Percentiles rank a stretch among this genome's conserved stretches.
Evolutionary conservation across 2,329 filamentous ascomycete genomes (phyloP).

Genomic region (Fusarium sacchari): DNA sequence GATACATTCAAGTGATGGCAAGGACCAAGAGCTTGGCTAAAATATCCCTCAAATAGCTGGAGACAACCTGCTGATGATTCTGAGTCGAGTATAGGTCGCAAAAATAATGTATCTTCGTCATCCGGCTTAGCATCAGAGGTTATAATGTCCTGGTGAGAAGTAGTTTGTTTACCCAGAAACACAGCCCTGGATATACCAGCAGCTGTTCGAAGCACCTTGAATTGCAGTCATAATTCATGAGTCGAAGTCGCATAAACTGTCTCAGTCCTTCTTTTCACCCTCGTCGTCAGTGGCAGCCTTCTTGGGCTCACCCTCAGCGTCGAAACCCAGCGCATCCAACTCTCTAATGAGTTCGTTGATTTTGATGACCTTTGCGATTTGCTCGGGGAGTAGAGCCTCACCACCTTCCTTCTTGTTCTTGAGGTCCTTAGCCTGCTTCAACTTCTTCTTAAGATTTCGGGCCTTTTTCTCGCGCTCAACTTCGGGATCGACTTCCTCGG

Average conservation of each 20-base stretch:
- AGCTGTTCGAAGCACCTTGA: background rate
- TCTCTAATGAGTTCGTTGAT: slow-evolving; percentile 94
- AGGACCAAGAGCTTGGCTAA: background rate
- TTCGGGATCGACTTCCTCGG: slow-evolving; percentile 70
- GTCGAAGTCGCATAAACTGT: background rate
- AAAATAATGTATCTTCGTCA: background rate
- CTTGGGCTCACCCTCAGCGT: slow-evolving; percentile 75
- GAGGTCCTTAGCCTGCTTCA: slow-evolving; percentile 91
- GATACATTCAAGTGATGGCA: background rate
- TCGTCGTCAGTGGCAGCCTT: slow-evolving; percentile 12
- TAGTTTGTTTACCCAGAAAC: background rate
- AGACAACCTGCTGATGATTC: background rate
- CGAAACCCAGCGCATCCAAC: slow-evolving; percentile 84
- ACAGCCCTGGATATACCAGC: background rate
- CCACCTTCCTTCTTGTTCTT: slow-evolving; percentile 92
- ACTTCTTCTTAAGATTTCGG: slow-evolving; percentile 90
- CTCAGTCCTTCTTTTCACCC: slow-evolving; percentile 41
- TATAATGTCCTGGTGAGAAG: background rate
- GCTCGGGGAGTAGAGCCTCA: slow-evolving; percentile 85
- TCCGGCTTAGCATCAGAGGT: background rate
- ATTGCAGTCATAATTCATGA: background rate
- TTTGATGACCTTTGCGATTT: slow-evolving; percentile 97
- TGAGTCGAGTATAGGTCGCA: background rate
- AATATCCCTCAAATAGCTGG: background rate
- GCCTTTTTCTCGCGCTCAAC: slow-evolving; percentile 92